phyloP scores from a whole-genome alignment of 495 filamentous ascomycete species.

The Pyrenula aspistea region DNA sequence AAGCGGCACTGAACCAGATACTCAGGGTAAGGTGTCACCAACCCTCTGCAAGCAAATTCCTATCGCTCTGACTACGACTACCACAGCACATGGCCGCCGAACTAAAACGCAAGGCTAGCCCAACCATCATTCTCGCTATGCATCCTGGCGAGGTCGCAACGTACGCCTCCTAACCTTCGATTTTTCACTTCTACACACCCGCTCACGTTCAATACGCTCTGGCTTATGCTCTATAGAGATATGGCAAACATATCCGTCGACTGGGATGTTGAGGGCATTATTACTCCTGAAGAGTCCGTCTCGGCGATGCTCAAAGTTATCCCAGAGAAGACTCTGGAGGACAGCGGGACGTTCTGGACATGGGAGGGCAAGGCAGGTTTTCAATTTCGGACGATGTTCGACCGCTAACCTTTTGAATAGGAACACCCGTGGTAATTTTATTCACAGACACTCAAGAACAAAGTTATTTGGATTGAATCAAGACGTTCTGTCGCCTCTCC shows the following conservation, averaged over 20 bases:
- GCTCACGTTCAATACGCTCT: conserved; percentile 3
- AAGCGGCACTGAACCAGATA: conserved; percentile 46
- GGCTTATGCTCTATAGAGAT: conserved; percentile 26
- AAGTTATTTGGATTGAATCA: no score
- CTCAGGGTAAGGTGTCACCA: conserved; percentile 18
- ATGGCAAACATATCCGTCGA: conserved; percentile 33
- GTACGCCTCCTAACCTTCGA: conserved; percentile 18
- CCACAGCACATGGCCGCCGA: conserved; percentile 40
- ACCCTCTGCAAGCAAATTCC: background rate
- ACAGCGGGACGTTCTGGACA: conserved; percentile 43
- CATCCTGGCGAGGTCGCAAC: conserved; percentile 46
- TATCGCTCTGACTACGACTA: background rate
- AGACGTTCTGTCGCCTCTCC: no score
- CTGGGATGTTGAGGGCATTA: conserved; percentile 39
- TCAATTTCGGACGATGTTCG: no score
- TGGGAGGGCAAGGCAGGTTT: conserved; percentile 41
- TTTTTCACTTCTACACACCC: background rate
- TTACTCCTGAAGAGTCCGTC: conserved; percentile 35
- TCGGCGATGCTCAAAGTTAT: conserved; percentile 37
- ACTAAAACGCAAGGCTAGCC: conserved; percentile 28
- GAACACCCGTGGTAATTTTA: no score
- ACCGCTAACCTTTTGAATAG: no score
- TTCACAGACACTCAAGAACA: no score
- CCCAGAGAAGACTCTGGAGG: conserved; percentile 28
- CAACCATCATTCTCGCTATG: conserved; percentile 37